Evolutionary conservation across 495 filamentous ascomycete genomes (phyloP).

Genomic region (Annulohypoxylon nitens): DNA sequence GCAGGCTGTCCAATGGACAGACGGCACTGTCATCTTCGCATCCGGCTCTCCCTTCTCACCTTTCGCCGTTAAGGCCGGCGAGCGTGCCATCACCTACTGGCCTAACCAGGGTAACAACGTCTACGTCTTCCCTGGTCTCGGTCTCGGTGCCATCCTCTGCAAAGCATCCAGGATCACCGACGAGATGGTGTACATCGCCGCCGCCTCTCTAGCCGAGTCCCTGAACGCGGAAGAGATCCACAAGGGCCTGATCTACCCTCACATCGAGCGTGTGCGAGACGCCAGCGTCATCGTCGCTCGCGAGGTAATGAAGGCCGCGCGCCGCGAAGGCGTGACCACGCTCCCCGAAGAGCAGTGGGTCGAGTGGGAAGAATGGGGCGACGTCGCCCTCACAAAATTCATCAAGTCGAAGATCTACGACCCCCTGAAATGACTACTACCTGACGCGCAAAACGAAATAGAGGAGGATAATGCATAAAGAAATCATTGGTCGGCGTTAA

Average conservation of each 20-base stretch:
- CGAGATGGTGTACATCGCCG: slow-evolving; percentile 95
- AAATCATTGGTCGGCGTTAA: slow-evolving; percentile 48
- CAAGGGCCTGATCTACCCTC: slow-evolving; percentile 90
- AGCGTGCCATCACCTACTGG: slow-evolving; percentile 76
- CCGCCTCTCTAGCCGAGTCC: slow-evolving; percentile 80
- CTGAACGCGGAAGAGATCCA: slow-evolving; percentile 84
- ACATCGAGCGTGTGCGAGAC: slow-evolving; percentile 89
- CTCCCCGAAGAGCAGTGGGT: slow-evolving; percentile 77
- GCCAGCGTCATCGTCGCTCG: slow-evolving; percentile 89
- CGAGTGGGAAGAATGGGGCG: slow-evolving; percentile 86
- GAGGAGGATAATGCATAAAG: slow-evolving; percentile 33
- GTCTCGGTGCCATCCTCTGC: slow-evolving; percentile 92
- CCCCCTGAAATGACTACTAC: slow-evolving; percentile 57
- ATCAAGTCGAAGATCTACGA: slow-evolving; percentile 88
- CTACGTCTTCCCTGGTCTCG: slow-evolving; percentile 98
- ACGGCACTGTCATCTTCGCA: slow-evolving; percentile 91
- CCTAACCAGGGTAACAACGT: slow-evolving; percentile 93
- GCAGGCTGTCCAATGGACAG: slow-evolving; percentile 87
- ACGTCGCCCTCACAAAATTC: slow-evolving; percentile 80
- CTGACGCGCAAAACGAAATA: slow-evolving; percentile 33
- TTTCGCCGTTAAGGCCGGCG: slow-evolving; percentile 73
- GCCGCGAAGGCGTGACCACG: slow-evolving; percentile 65
- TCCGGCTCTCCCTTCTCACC: slow-evolving; percentile 93
- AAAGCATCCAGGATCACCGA: slow-evolving; percentile 91
- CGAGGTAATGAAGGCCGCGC: slow-evolving; percentile 92